Base-by-base conservation (phyloP, 129 eudicot genomes). In the Centaurea solstitialis region DNA sequence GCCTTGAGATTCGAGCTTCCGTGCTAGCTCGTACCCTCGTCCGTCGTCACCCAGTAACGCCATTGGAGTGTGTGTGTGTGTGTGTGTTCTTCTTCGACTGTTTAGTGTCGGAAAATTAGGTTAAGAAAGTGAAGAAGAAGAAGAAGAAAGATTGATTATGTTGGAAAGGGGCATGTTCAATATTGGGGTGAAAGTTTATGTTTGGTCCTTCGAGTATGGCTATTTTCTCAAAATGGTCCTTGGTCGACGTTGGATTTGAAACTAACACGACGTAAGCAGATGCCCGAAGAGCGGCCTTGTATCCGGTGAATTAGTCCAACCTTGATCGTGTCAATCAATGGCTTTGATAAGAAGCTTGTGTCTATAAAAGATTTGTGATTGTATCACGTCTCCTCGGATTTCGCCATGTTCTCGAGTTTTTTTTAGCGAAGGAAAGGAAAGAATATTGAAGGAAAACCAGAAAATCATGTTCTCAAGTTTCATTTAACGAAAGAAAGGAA, bases 41-140 rank as follows among this genome's bases (percentile, higher is more conserved):
- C 99, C 99, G 80, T 96, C 99, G 79, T 89, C 97, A 38, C 99
- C 99, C 10, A 96, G 85, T 68, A 92, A 79, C 21, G 94, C 91
- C 97, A 92, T 92, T 11, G 66, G 66, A 9, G 26, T 28, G 37
- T 22, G n/a, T n/a, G n/a, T n/a, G n/a, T n/a, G n/a, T n/a, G n/a
- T n/a, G n/a, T n/a, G n/a, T n/a, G n/a, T n/a, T n/a, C n/a, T n/a
- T 68, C 26, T 74, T 40, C 53, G 66, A 21, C 71, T 23, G 17
- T 18, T 18, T 15, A 70, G 21, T 61, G 65, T 13, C 28, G 18
- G 20, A 1, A 13, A 13, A 33, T 9, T 53, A 70, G 40, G 73
- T 67, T 61, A 61, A 66, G 13, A 64, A 64, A 64, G 15, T 9
- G 65, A 57, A 37, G 9, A 3, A n/a, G n/a, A 33, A 33, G 4